A percentile compares a stretch with the other conserved stretches of the same genome.
Conservation (phyloP, 805 yeast genomes). For the Lachancea thermotolerans region DNA sequence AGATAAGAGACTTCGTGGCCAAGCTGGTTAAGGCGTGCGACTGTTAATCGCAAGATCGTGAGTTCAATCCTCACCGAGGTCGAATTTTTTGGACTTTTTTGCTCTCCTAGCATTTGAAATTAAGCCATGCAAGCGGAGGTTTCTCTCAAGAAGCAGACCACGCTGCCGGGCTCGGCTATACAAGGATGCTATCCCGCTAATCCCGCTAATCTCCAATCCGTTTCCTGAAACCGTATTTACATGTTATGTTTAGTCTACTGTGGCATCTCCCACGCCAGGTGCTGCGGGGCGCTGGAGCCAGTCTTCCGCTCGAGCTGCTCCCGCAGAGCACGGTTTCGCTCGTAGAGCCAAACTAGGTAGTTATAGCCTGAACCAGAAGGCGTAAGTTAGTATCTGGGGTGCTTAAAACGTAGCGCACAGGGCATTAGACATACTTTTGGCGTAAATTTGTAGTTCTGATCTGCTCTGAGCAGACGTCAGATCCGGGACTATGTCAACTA, state of each 20-base stretch:
- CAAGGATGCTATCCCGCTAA: too few species aligned
- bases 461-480: constrained; percentile 64
- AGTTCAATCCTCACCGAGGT: constrained; percentile 56
- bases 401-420: not conserved
- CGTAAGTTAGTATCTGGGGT: not conserved
- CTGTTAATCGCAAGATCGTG: constrained; percentile 60
- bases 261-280: constrained; percentile 1
- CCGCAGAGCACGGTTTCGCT: constrained; percentile 43
- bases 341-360: constrained; percentile 44
- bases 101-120: not conserved
- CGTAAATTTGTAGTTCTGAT: constrained; percentile 70
- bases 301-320: constrained; percentile 27
- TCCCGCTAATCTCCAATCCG: too few species aligned
- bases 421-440: constrained; percentile 40
- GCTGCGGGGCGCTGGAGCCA: not conserved
- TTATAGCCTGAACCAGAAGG: constrained; percentile 22
- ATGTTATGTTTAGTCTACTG: not conserved
- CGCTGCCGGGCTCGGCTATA: too few species aligned
- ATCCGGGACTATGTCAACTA: constrained; percentile 71
- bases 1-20: constrained; percentile 43
- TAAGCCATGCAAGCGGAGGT: not conserved
- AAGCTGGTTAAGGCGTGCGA: constrained; percentile 58
- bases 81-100: constrained; percentile 27
- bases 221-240: too few species aligned
- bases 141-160: too few species aligned